These are phyloP conservation scores for Calendula officinalis DNA, from an alignment of 129 eudicot species.

Conservation along the genomic window DNA sequence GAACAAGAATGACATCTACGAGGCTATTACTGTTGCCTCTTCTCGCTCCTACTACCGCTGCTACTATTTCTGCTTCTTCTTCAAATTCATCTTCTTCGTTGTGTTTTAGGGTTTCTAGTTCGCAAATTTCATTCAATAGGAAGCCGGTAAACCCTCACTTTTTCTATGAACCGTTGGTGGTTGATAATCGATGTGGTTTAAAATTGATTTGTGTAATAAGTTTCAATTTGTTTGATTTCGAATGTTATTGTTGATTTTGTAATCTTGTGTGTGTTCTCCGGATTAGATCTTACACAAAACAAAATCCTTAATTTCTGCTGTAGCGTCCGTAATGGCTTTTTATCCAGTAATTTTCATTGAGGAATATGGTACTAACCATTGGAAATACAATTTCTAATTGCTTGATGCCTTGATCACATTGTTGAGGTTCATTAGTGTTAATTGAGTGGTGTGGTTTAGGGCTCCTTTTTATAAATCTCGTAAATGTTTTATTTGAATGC, in stretches of 20 bases:
- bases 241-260: conserved; percentile 1
- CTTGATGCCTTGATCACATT: too few species aligned
- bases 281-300: neutral
- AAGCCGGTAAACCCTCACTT: conserved; percentile 23
- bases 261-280: neutral
- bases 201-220: neutral
- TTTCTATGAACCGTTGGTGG: neutral
- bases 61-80: conserved; percentile 10
- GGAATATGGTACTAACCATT: neutral
- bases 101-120: conserved; percentile 14
- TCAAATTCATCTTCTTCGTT: conserved; percentile 18
- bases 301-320: neutral
- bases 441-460: too few species aligned
- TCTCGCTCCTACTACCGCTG: conserved; percentile 8
- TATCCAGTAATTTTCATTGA: neutral
- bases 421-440: too few species aligned
- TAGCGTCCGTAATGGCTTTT: neutral
- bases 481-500: conserved; percentile 31
- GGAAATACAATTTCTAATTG: neutral
- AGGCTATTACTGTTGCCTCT: conserved; percentile 36
- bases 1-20: conserved; percentile 28
- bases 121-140: conserved; percentile 16
- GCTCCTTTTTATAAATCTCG: too few species aligned
- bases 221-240: conserved; percentile 7
- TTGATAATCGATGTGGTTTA: neutral